Evolutionary conservation across 257 asterid species (phyloP).

Genomic region (Henckelia pumila): DNA sequence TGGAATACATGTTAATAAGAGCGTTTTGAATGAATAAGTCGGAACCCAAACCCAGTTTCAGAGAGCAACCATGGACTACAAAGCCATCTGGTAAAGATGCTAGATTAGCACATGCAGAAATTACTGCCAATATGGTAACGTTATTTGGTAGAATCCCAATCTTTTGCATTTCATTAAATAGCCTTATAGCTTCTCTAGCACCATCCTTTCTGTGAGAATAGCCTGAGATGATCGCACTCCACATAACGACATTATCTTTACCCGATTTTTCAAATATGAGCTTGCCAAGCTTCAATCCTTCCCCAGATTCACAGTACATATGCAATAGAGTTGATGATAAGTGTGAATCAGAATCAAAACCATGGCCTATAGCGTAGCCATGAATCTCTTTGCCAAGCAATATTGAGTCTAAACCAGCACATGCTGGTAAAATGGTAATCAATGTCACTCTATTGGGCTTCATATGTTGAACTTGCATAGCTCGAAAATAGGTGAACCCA

Average conservation of each 20-base stretch:
- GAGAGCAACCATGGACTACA: constrained; percentile 45
- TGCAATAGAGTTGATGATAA: constrained; percentile 51
- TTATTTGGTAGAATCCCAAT: constrained; percentile 49
- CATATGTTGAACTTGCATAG: constrained; percentile 47
- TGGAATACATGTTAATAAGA: constrained; percentile 63
- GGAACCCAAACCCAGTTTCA: constrained; percentile 43
- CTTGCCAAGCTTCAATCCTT: constrained; percentile 36
- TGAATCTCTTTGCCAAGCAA: constrained; percentile 54
- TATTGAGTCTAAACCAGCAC: constrained; percentile 33
- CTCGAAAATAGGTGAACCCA: constrained; percentile 42
- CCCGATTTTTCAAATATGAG: constrained; percentile 43
- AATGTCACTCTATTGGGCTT: constrained; percentile 62
- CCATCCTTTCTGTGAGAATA: constrained; percentile 39
- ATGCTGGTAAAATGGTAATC: constrained; percentile 54
- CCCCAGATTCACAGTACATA: constrained; percentile 47
- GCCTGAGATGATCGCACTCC: constrained; percentile 68
- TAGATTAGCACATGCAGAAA: constrained; percentile 50
- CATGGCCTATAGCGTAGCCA: constrained; percentile 51
- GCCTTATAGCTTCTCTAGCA: constrained; percentile 48
- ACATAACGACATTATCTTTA: constrained; percentile 55
- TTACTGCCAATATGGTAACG: constrained; percentile 57
- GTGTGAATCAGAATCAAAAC: constrained; percentile 44
- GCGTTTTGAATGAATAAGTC: constrained; percentile 54
- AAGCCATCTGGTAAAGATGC: constrained; percentile 39
- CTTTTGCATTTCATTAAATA: constrained; percentile 52